Base-by-base conservation (phyloP, 2,329 filamentous ascomycete species). In the Helminthosporium solani region DNA sequence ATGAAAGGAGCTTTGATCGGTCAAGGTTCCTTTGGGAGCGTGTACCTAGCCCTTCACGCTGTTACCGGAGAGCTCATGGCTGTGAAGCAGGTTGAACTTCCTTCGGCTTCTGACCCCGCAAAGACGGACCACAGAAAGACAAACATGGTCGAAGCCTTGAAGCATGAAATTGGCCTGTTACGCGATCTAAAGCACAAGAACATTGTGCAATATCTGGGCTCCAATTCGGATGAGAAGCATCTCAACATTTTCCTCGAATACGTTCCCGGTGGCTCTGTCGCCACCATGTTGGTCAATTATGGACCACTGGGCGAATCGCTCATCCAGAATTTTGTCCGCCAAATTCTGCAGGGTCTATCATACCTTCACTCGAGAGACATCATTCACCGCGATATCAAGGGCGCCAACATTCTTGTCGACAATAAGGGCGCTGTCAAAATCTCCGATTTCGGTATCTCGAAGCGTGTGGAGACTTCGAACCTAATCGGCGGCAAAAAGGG, bases 161-260 rank as follows among this genome's bases (percentile, higher is more conserved):
- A 97, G 76, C 89, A 92, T 59, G 94, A 99, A 73, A 99, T 99
- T 68, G 88, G 87, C 52, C 83, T 99, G 42, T 80, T 99, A 33
- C 88, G 94, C 54, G 94, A 96, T 58, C 83, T 99, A 40, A 90
- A 95, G 64, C 94, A 99, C 65, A 84, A 89, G 45, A 97, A 99
- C 69, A 97, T 99, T 66, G 94, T 99, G 69, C 94, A 96, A 68
- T 99, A 99, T 67, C 84, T 99, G 7, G 94, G 94, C 49, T 96
- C 91, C 58, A 92, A 91, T 63, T 92, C 90, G 7, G 94, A 95
- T 52, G 84, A 89, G 15, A 86, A 91, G 44, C 86, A 92, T 68
- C 84, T 99, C 62, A 99, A 99, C 75, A 99, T 99, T 87, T 99
- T 99, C 84, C 84, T 99, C 66, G 94, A 99, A 73, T 99, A 99